Base-by-base conservation (phyloP, 495 filamentous ascomycete species). In the Penicillium odoratum region DNA sequence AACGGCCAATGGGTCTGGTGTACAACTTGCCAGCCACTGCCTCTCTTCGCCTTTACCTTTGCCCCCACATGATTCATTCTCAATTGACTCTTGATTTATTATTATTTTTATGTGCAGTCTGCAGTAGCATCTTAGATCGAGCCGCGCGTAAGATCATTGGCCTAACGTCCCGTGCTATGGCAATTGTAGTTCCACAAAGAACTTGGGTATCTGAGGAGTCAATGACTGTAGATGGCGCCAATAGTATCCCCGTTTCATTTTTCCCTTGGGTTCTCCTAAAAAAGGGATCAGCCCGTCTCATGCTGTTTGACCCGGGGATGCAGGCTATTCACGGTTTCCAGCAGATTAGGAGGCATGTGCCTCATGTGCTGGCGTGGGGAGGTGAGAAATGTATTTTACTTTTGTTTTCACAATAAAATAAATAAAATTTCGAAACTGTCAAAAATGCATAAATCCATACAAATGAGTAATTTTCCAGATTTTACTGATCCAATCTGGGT, bases 131-230 rank as follows among this genome's bases (percentile, higher is more conserved):
- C 49, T 10, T 48, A 58, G 48, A 52, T 63, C n/a, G 63, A 63
- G 57, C 60, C 59, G 49, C 65, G 44, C 51, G 56, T 51, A 52
- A 54, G 57, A 65, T 61, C 45, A 63, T 65, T 68, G 66, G 57
- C 52, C 56, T 48, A 44, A 33, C 60, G 49, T 63, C 45, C 53
- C 53, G 63, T 66, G 60, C 31, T 21, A 1, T 21, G 21, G 26
- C 26, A 11, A 45, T 31, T 36, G 4, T 29, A 38, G 66, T 68
- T 68, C 34, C 63, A 68, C 66, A 56, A 51, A 52, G 16, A 10
- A 40, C 40, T 46, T 56, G 44, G 51, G 51, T 30, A 59, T 55
- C 43, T 51, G 40, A 34, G 43, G 43, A 5, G 16, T 5, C 8
- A 46, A 48, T 29, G 46, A 4, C 10, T 48, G 38, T 55, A 58